These are phyloP conservation scores for Alternaria sp. DNA, from an alignment of 2,329 filamentous ascomycete genomes.

Conservation along the genomic window DNA sequence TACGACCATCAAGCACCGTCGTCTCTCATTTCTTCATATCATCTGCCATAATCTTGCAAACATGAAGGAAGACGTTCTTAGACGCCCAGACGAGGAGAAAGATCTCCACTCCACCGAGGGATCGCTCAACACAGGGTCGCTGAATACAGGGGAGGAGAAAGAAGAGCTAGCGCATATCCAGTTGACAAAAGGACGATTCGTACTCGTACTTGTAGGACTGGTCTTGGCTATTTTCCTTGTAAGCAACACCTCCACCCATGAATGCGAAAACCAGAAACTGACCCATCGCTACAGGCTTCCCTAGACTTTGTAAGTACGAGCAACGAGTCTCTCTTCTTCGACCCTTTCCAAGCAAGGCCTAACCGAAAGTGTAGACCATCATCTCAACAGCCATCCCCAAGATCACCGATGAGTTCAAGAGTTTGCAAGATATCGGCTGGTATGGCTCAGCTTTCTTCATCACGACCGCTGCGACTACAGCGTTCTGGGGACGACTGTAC, in stretches of 20 bases:
- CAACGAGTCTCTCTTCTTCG: neutral
- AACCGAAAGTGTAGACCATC: slow-evolving; percentile 1
- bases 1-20: neutral
- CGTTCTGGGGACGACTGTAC: slow-evolving; percentile 18
- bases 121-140: neutral
- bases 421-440: slow-evolving; percentile 39
- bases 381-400: slow-evolving; percentile 39
- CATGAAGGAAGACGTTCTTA: neutral
- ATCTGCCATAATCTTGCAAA: neutral
- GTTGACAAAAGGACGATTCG: neutral
- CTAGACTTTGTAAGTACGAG: slow-evolving; percentile 2
- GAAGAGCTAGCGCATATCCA: neutral
- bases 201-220: slow-evolving; percentile 1
- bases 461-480: slow-evolving; percentile 17
- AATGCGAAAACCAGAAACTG: neutral
- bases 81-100: neutral
- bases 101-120: neutral
- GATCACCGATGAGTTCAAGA: slow-evolving; percentile 41
- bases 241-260: neutral
- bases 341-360: neutral
- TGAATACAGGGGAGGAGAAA: neutral
- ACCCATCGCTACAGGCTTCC: neutral
- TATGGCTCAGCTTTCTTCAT: slow-evolving; percentile 41
- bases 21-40: neutral
- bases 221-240: slow-evolving; percentile 6